Percentiles rank a stretch among this genome's conserved stretches.
These are phyloP conservation scores for Cyberlindnera lachancei DNA, from an alignment of 805 yeast genomes.

Conservation along the genomic window DNA sequence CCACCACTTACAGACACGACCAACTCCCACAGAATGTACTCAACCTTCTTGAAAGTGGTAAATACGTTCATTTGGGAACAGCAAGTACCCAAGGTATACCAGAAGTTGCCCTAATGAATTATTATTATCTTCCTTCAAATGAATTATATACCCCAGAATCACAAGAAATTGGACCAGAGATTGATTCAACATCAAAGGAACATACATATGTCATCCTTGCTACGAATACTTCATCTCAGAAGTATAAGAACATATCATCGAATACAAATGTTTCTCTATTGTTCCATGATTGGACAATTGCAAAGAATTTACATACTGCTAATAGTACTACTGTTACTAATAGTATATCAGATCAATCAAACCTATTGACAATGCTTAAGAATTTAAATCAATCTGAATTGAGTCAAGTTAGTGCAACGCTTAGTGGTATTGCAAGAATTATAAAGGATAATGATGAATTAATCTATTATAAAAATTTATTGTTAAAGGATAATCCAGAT, in stretches of 20 bases:
- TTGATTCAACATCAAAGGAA: slow-evolving; percentile 25
- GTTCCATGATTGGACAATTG: slow-evolving; percentile 86
- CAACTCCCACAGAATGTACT: slow-evolving; percentile 32
- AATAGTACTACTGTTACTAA: slow-evolving; percentile 25
- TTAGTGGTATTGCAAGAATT: slow-evolving; percentile 63
- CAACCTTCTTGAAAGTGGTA: slow-evolving; percentile 47
- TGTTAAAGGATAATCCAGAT: slow-evolving; percentile 56
- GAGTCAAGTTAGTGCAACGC: slow-evolving; percentile 74
- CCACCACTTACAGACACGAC: slow-evolving; percentile 20
- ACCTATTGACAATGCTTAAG: slow-evolving; percentile 55
- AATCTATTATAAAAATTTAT: slow-evolving; percentile 52
- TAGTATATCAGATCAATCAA: slow-evolving; percentile 25
- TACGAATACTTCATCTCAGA: slow-evolving; percentile 63
- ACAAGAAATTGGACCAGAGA: slow-evolving; percentile 16
- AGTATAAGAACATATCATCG: slow-evolving; percentile 56
- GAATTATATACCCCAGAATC: slow-evolving; percentile 22
- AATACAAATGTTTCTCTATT: slow-evolving; percentile 79
- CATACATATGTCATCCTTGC: slow-evolving; percentile 58
- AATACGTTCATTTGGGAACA: slow-evolving; percentile 82
- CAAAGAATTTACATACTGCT: slow-evolving; percentile 33
- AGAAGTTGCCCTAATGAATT: slow-evolving; percentile 88
- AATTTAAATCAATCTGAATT: slow-evolving; percentile 74
- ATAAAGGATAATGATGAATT: slow-evolving; percentile 43
- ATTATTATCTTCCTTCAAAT: slow-evolving; percentile 50
- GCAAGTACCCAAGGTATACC: slow-evolving; percentile 55